A percentile compares a stretch with the other conserved stretches of the same genome.
Evolutionary conservation across 306 rosid species (phyloP).

Genomic region (Rosa chinensis): DNA sequence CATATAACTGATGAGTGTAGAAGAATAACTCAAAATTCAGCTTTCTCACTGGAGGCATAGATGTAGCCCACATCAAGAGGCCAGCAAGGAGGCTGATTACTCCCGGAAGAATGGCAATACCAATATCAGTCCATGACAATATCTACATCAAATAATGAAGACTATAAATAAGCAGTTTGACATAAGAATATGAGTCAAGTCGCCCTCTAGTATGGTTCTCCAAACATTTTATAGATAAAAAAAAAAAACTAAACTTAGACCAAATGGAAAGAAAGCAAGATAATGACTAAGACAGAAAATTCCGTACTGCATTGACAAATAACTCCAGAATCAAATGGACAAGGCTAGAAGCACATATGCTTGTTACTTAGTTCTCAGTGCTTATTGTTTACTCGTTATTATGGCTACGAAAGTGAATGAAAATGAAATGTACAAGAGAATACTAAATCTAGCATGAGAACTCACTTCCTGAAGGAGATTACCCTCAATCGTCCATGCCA

Average conservation of each 20-base stretch:
- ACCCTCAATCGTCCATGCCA: constrained; percentile 71
- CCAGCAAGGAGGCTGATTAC: constrained; percentile 79
- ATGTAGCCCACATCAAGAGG: constrained; percentile 89
- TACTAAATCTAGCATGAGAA: constrained; percentile 13
- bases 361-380: neutral
- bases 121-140: constrained; percentile 61
- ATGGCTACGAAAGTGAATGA: neutral
- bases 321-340: neutral
- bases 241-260: neutral
- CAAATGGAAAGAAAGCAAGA: neutral
- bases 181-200: neutral
- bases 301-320: neutral
- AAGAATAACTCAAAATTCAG: constrained; percentile 83
- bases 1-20: constrained; percentile 88
- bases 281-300: neutral
- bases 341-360: neutral
- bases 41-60: constrained; percentile 73
- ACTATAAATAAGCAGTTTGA: neutral
- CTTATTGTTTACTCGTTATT: neutral
- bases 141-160: constrained; percentile 50
- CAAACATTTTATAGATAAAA: neutral
- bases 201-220: neutral
- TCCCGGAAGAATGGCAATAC: constrained; percentile 76
- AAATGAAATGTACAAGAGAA: neutral
- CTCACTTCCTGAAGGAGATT: constrained; percentile 52